These are phyloP conservation scores for Rhodotorula sp. DNA, from an alignment of 1,284 basidiomycete species.

Conservation along the genomic window DNA sequence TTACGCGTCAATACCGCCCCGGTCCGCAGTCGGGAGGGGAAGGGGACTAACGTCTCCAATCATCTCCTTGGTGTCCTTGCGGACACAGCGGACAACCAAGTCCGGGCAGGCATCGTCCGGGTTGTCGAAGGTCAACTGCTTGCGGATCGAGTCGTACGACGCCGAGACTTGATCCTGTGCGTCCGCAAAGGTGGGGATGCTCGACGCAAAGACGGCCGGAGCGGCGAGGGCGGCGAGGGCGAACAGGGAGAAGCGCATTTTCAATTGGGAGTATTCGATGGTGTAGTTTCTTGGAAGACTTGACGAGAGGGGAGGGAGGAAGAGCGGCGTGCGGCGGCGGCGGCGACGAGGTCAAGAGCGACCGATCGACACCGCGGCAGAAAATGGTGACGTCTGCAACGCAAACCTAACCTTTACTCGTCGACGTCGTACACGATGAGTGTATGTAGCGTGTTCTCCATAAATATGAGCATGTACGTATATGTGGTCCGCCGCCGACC, in stretches of 20 bases:
- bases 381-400: no score
- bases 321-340: no score
- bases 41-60: conserved; percentile 32
- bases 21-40: no score
- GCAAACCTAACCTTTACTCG: no score
- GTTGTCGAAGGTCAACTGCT: conserved; percentile 23
- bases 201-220: conserved; percentile 4
- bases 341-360: no score
- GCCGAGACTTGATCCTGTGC: conserved; percentile 1
- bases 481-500: no score
- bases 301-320: no score
- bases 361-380: no score
- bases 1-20: no score
- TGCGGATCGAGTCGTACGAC: not conserved
- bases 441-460: no score
- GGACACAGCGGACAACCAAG: conserved; percentile 32
- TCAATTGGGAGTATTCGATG: not conserved
- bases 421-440: no score
- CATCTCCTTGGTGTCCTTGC: conserved; percentile 20
- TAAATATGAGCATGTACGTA: no score
- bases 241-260: conserved; percentile 22
- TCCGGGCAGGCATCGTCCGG: conserved; percentile 30
- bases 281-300: not conserved
- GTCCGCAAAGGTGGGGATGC: not conserved
- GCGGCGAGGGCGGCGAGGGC: conserved; percentile 13